These are phyloP conservation scores for Stromatinia cepivora DNA, from an alignment of 2,329 filamentous ascomycete species.

Conservation along the genomic window DNA sequence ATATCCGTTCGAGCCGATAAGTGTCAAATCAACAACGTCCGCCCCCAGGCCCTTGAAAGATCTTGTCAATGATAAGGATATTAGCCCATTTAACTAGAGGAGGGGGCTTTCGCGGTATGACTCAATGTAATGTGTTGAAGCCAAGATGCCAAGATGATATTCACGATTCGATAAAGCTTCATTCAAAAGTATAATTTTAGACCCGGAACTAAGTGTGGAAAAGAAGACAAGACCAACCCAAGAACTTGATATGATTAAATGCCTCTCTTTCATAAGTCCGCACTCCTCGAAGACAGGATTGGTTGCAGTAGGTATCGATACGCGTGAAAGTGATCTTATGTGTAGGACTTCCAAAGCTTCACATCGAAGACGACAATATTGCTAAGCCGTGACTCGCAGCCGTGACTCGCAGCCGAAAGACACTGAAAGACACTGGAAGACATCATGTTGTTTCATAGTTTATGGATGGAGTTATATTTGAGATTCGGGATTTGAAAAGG, in stretches of 20 bases:
- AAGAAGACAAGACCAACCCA: background rate
- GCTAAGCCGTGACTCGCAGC: too few relatives aligned
- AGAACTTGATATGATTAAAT: background rate
- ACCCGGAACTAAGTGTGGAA: background rate
- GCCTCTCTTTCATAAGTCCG: too few relatives aligned
- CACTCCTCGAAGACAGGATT: background rate
- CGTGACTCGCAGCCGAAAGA: too few relatives aligned
- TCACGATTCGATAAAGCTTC: background rate
- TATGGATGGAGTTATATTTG: background rate
- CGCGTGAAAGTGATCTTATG: background rate
- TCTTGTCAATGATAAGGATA: background rate
- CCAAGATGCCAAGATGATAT: background rate
- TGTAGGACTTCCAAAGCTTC: background rate
- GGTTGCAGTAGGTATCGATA: too few relatives aligned
- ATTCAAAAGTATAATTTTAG: background rate
- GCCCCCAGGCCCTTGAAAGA: background rate
- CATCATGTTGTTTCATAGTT: background rate
- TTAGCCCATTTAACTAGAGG: background rate
- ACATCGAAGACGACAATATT: background rate
- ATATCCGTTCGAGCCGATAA: background rate
- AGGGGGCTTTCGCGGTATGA: background rate
- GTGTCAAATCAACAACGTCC: background rate
- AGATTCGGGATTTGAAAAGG: background rate
- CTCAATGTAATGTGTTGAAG: background rate
- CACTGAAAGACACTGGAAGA: too few relatives aligned